These are phyloP conservation scores for Fusarium sambucinum DNA, from an alignment of 2,329 filamentous ascomycete genomes.

Conservation along the genomic window DNA sequence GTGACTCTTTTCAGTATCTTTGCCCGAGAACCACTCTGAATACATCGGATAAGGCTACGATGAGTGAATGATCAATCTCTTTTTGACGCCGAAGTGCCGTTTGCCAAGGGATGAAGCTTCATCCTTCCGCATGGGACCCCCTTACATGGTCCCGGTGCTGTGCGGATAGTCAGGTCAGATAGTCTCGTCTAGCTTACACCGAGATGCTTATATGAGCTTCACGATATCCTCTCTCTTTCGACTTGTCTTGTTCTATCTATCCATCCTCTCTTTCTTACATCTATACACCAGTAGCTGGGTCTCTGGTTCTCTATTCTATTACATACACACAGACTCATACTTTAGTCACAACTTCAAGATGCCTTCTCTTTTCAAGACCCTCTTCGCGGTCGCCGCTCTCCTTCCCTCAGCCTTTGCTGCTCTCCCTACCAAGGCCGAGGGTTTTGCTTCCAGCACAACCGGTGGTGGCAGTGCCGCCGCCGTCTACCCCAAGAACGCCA, in stretches of 20 bases:
- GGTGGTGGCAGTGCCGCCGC: slow-evolving; percentile 68
- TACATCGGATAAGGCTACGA: slow-evolving; percentile 17
- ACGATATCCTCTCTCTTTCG: slow-evolving; percentile 1
- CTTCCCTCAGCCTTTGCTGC: slow-evolving; percentile 42
- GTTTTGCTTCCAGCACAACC: slow-evolving; percentile 65
- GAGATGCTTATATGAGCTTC: slow-evolving; percentile 20
- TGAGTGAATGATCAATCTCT: neutral
- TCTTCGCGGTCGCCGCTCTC: slow-evolving; percentile 36
- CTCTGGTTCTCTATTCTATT: slow-evolving; percentile 26
- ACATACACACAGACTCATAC: neutral
- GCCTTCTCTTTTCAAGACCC: slow-evolving; percentile 40
- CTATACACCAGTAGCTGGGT: slow-evolving; percentile 25
- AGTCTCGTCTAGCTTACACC: slow-evolving; percentile 13
- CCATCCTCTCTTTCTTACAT: slow-evolving; percentile 14
- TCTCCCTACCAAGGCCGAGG: slow-evolving; percentile 55
- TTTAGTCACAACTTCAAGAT: slow-evolving; percentile 21
- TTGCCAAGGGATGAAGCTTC: slow-evolving; percentile 31
- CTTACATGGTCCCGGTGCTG: too few species aligned
- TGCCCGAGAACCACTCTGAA: slow-evolving; percentile 7
- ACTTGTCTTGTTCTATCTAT: neutral
- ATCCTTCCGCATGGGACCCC: slow-evolving; percentile 4
- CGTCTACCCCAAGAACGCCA: slow-evolving; percentile 65
- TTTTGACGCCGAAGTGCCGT: slow-evolving; percentile 35
- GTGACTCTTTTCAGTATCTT: slow-evolving; percentile 12
- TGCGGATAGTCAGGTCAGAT: neutral